Evolutionary conservation across 164 flowering plant species (phyloP).

Genomic region (Warburgia ugandensis): DNA sequence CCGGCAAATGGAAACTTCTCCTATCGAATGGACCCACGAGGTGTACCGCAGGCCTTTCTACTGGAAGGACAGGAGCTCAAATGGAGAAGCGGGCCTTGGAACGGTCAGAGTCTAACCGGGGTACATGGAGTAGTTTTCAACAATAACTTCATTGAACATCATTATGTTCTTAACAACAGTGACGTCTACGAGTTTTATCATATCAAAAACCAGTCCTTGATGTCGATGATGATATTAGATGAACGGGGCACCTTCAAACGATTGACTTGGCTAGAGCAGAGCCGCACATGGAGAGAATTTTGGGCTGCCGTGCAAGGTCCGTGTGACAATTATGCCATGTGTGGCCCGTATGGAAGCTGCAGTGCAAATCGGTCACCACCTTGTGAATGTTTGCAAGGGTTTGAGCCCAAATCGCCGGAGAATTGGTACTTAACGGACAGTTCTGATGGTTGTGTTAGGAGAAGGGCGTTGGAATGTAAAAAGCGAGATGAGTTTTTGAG

Average conservation of each 20-base stretch:
- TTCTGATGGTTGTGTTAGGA: slow-evolving; percentile 22
- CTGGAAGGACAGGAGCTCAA: slow-evolving; percentile 7
- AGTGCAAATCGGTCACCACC: slow-evolving; percentile 10
- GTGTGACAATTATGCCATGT: slow-evolving; percentile 22
- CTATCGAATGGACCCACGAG: too few relatives aligned
- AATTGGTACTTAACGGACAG: slow-evolving; percentile 22
- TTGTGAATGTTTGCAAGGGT: slow-evolving; percentile 33
- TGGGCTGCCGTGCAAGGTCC: neutral
- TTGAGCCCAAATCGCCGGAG: slow-evolving; percentile 17
- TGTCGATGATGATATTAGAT: too few relatives aligned
- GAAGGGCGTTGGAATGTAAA: slow-evolving; percentile 12
- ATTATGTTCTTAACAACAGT: neutral
- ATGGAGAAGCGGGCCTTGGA: slow-evolving; percentile 3
- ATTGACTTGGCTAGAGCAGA: too few relatives aligned
- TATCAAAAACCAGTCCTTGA: slow-evolving; percentile 6
- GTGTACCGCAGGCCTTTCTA: slow-evolving; percentile 14
- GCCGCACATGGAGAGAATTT: slow-evolving; percentile 3
- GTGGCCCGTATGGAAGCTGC: slow-evolving; percentile 34
- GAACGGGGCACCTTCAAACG: too few relatives aligned
- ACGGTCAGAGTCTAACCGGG: neutral
- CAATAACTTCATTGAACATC: too few relatives aligned
- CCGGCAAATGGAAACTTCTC: too few relatives aligned
- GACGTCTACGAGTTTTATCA: neutral
- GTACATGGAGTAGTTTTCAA: too few relatives aligned
- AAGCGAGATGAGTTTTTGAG: slow-evolving; percentile 12